Conservation (phyloP, 2,329 filamentous ascomycete genomes). For the Diplodia intermedia region DNA sequence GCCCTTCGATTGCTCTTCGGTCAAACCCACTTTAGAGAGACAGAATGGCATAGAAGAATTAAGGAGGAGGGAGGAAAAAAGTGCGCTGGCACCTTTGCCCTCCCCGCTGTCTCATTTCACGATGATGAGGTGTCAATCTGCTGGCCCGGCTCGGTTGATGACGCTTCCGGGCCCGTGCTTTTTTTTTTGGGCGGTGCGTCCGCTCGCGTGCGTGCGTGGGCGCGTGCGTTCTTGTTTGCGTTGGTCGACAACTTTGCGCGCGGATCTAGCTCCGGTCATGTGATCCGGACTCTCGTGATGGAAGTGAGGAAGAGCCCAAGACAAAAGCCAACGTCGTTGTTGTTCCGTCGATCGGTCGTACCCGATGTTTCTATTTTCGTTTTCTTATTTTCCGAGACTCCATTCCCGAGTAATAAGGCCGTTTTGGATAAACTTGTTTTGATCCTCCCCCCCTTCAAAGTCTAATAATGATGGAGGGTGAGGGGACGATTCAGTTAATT, state of each 20-base stretch:
- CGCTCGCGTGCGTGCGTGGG: neutral
- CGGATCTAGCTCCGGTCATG: neutral
- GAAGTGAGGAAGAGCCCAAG: too few relatives aligned
- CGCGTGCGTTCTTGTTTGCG: too few relatives aligned
- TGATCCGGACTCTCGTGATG: neutral
- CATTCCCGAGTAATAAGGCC: too few relatives aligned
- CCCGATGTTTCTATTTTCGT: too few relatives aligned
- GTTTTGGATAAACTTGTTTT: too few relatives aligned
- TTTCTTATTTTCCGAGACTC: too few relatives aligned
- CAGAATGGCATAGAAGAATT: neutral
- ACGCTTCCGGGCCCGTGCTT: neutral
- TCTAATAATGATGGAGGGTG: too few relatives aligned
- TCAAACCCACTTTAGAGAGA: neutral
- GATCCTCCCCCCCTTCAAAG: too few relatives aligned
- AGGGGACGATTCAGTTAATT: too few relatives aligned
- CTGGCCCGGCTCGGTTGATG: neutral
- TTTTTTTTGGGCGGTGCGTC: neutral
- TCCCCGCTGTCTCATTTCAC: neutral
- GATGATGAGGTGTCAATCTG: conserved; percentile 4
- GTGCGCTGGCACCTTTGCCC: neutral
- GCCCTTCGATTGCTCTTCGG: neutral
- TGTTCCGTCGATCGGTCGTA: too few relatives aligned
- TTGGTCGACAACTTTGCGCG: neutral
- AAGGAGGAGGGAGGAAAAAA: neutral
- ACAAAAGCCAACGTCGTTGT: neutral